Base-by-base conservation (phyloP, 371 early-diverging fungal species). In the Mucor racemosus region DNA sequence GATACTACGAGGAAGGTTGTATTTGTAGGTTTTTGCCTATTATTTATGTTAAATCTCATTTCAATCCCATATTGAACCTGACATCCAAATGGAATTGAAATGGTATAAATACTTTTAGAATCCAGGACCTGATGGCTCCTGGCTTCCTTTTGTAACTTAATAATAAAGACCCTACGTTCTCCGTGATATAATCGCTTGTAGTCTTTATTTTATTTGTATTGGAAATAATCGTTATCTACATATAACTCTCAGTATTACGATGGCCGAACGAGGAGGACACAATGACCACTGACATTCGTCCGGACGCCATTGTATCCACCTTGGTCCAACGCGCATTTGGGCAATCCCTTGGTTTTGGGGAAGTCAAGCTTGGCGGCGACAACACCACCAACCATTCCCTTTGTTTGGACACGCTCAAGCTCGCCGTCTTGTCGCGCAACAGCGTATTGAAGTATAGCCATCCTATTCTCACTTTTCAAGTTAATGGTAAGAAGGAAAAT, bases 281-380 rank as follows among this genome's bases (percentile, higher is more conserved):
- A 19, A 4, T 46, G 21, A 46, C 46, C 46, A 46, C 46, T 46
- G 46, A 1, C 21, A 46, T 46, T 19, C 46, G 46, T 46, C 21
- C 46, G 4, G 46, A 17, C 46, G 46, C 46, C 46, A 46, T 46
- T 46, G 46, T 17, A 46, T 46, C 46, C 50, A 58, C 26, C 62
- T 60, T 76, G 58, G 65, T 76, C 63, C 76, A 76, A 66, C 60
- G 53, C 21, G 58, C 54, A 50, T 69, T 73, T 71, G 73, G 69
- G 46, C 57, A 67, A 61, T 68, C 72, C 58, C 59, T 71, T 55
- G 68, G 71, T 50, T 71, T 65, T 65, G 71, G 72, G 14, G 76
- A 76, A 66, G 68, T 71, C 44, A 72, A 76, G 62, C 69, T 65
- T 68, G 71, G 71, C 54, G 67, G 62, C 55, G 67, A 68, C 53